A percentile compares a stretch with the other conserved stretches of the same genome.
Conservation (phyloP, 1,139 yeast genomes). For the Pneumocystis carinii region DNA sequence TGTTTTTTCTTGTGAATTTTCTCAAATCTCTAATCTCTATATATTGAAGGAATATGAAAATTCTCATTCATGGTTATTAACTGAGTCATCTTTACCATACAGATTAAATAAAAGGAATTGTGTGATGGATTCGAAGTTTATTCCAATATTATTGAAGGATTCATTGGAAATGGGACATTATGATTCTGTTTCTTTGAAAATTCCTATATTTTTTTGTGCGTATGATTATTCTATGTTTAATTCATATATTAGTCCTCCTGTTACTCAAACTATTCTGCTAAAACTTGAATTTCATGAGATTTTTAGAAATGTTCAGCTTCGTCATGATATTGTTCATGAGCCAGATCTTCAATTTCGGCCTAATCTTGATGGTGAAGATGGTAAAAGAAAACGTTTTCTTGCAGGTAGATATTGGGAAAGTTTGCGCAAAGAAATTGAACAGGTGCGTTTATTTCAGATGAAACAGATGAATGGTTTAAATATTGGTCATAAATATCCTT, state of each 20-base stretch:
- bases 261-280: conserved; percentile 63
- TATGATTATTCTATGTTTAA: background rate
- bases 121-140: background rate
- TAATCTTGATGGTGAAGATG: conserved; percentile 80
- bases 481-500: conserved; percentile 27
- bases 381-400: conserved; percentile 55
- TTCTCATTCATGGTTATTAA: background rate
- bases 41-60: background rate
- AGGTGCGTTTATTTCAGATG: conserved; percentile 3
- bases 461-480: conserved; percentile 30
- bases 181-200: background rate
- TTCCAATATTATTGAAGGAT: background rate
- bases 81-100: background rate
- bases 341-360: conserved; percentile 88
- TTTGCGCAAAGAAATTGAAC: conserved; percentile 15
- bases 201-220: background rate
- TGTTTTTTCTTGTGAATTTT: background rate
- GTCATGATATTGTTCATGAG: conserved; percentile 87
- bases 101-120: background rate
- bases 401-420: conserved; percentile 65
- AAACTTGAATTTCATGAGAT: conserved; percentile 85
- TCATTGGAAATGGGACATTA: background rate
- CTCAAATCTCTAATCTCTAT: background rate
- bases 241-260: conserved; percentile 44
- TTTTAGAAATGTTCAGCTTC: conserved; percentile 74